A percentile compares a stretch with the other conserved stretches of the same genome.
Evolutionary conservation across 106 monocot species (phyloP).

Genomic region (Gastrodia elata): DNA sequence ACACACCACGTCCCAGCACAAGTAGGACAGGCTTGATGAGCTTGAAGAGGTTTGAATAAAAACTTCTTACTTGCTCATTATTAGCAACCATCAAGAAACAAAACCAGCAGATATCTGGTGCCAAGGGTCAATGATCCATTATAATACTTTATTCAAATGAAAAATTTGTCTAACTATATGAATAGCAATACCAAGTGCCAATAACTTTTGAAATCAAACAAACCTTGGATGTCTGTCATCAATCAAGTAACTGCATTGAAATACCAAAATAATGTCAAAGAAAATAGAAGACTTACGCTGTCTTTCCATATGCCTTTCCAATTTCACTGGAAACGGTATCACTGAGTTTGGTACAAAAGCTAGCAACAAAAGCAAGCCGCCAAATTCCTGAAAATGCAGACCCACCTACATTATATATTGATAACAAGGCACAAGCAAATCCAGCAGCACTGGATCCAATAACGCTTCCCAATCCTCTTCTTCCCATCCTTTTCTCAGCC

Average conservation of each 20-base stretch:
- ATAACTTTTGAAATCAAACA: not conserved
- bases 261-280: not conserved
- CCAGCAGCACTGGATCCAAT: slow-evolving; percentile 88
- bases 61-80: too few relatives aligned
- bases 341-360: slow-evolving; percentile 91
- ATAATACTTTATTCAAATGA: not conserved
- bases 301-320: slow-evolving; percentile 93
- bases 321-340: slow-evolving; percentile 98
- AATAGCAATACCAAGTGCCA: not conserved
- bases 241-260: not conserved
- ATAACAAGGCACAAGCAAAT: slow-evolving; percentile 71
- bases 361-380: slow-evolving; percentile 83
- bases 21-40: not conserved
- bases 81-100: too few relatives aligned
- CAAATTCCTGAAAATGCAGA: slow-evolving; percentile 37
- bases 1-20: too few relatives aligned
- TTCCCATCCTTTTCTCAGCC: slow-evolving; percentile 88
- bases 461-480: slow-evolving; percentile 95
- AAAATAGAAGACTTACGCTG: slow-evolving; percentile 55
- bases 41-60: not conserved
- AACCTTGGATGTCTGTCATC: not conserved
- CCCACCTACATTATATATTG: slow-evolving; percentile 60
- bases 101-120: not conserved
- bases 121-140: not conserved
- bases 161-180: not conserved